Evolutionary conservation across 1,139 yeast species (phyloP).

Genomic region (Taphrina communis): DNA sequence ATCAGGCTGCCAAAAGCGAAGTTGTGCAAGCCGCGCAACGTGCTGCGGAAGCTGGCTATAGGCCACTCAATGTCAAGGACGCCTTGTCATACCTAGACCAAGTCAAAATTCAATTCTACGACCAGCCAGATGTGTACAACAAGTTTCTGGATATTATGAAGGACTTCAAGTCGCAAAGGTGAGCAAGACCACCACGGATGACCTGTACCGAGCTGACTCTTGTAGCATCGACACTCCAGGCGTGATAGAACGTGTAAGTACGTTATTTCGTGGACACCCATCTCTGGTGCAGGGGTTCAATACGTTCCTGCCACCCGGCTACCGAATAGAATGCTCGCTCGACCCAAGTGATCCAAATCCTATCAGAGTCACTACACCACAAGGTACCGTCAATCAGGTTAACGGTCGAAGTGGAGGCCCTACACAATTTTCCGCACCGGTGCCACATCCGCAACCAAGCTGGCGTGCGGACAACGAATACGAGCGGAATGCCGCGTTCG

Average conservation of each 20-base stretch:
- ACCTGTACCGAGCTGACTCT: neutral
- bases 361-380: constrained; percentile 92
- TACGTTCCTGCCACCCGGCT: constrained; percentile 96
- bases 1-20: constrained; percentile 22
- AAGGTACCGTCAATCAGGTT: constrained; percentile 71
- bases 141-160: constrained; percentile 97
- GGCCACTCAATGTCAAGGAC: constrained; percentile 93
- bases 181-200: constrained; percentile 49
- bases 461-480: constrained; percentile 25
- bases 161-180: constrained; percentile 91
- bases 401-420: constrained; percentile 38
- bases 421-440: constrained; percentile 35
- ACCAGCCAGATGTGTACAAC: constrained; percentile 94
- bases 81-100: constrained; percentile 94
- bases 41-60: constrained; percentile 57
- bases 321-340: constrained; percentile 85
- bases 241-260: constrained; percentile 91
- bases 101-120: constrained; percentile 88
- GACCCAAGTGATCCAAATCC: constrained; percentile 93
- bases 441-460: constrained; percentile 44
- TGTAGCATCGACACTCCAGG: constrained; percentile 93
- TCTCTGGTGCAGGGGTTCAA: constrained; percentile 93
- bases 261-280: constrained; percentile 89
- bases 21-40: constrained; percentile 29
- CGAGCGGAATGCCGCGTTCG: constrained; percentile 34